Evolutionary conservation across 2,329 filamentous ascomycete species (phyloP), one percentile per base, ranked within the genome.

Genomic region (Pyrenochaeta sp.): DNA sequence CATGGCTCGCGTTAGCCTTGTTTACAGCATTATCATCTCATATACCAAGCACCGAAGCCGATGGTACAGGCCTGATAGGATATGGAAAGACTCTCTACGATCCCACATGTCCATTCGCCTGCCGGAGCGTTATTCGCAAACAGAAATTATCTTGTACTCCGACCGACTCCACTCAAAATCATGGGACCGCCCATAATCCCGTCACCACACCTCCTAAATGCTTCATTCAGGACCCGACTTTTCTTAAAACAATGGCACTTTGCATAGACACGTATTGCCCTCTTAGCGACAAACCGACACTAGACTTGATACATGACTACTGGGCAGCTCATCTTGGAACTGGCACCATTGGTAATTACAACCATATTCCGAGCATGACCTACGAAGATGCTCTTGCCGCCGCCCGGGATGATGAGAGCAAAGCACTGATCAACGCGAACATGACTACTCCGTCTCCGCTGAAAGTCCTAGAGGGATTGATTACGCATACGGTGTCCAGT

Each of bases 231-330:
- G 56, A 63, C 36, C 38, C 24, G 2, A 19, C 54, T 9, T 66
- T 53, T 27, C 48, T 66, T 7, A 58, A 53, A 10, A 63, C 61
- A 3, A 48, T 61, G 28, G 62, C 62, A 5, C 51, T 53, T 14
- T 66, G 62, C 35, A 61, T 66, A 28, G 46, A 56, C 17, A 37
- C 47, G 2, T 55, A 45, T 17, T 66, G 62, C 35, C 13, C 37
- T 14, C 29, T 44, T 11, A 45, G 37, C 23, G 44, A 52, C 26
- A 30, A 32, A 14, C 48, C 44, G 3, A 4, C 30, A 9, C 26
- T 15, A 11, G 19, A 31, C 30, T 36, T 60, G 7, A 38, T 61
- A 13, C 55, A 51, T 18, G 42, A 50, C 11, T 60, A 51, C 29
- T 60, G 55, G 54, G 41, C 34, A 9, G 41, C 41, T 13, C 48